phyloP scores from a whole-genome alignment of 768 basidiomycete genomes.

The Pilatotrama ljubarskyi region DNA sequence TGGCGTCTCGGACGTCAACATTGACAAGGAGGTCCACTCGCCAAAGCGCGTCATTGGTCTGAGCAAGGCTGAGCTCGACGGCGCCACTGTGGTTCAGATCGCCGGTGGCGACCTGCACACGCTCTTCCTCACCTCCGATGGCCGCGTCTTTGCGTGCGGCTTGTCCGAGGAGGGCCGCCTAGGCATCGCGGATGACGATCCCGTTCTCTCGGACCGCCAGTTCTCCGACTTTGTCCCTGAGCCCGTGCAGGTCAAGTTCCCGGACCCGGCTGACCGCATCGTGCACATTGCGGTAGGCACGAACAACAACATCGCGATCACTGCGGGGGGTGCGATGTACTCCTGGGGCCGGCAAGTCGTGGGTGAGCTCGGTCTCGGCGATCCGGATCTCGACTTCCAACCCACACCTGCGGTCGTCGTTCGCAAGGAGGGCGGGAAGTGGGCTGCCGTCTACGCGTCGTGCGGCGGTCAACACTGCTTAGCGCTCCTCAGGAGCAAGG shows the following conservation, averaged over 20 bases:
- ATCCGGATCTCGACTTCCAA: constrained; percentile 58
- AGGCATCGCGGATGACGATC: constrained; percentile 72
- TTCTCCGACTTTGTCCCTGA: constrained; percentile 61
- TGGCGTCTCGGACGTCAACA: constrained; percentile 42
- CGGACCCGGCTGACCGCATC: constrained; percentile 62
- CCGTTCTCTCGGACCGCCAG: constrained; percentile 55
- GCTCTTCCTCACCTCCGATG: constrained; percentile 80
- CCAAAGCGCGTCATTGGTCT: constrained; percentile 68
- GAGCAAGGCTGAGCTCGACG: constrained; percentile 58
- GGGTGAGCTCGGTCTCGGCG: constrained; percentile 61
- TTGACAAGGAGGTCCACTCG: constrained; percentile 56
- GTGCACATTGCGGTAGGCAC: constrained; percentile 65
- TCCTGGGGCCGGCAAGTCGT: constrained; percentile 80
- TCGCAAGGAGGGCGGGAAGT: constrained; percentile 68
- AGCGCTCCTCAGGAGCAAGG: constrained; percentile 68
- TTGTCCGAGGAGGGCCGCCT: constrained; percentile 83
- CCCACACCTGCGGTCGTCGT: constrained; percentile 67
- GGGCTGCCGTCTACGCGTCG: constrained; percentile 63
- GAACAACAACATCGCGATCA: constrained; percentile 74
- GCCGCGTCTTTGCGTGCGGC: constrained; percentile 85
- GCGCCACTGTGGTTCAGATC: constrained; percentile 64
- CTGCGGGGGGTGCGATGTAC: constrained; percentile 65
- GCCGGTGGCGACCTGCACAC: constrained; percentile 87
- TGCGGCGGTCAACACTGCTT: constrained; percentile 83
- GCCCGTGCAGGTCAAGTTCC: constrained; percentile 68